Evolutionary conservation across 345 rosid species (phyloP), one percentile per base, ranked within the genome.

Genomic region (Clarkia xantiana): DNA sequence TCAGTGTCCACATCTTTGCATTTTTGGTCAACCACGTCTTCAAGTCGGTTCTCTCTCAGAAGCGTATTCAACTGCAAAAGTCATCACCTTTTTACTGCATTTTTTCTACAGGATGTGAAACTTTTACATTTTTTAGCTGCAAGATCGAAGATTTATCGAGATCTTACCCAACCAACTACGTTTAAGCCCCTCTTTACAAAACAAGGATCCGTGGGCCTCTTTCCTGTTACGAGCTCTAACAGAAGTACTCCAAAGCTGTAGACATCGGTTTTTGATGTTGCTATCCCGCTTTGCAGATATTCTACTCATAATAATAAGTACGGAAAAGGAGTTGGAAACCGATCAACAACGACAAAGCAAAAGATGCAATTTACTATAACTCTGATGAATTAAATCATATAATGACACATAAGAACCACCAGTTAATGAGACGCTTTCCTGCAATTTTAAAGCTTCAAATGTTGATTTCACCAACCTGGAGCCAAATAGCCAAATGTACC

Each of bases 401-500:
- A n/a, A n/a, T n/a, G n/a, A n/a, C n/a, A n/a, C n/a, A n/a, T n/a
- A n/a, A n/a, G n/a, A n/a, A n/a, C n/a, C n/a, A n/a, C n/a, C n/a
- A n/a, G n/a, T n/a, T n/a, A n/a, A n/a, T n/a, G n/a, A n/a, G n/a
- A n/a, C n/a, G n/a, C n/a, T n/a, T n/a, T n/a, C n/a, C n/a, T n/a
- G n/a, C n/a, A n/a, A n/a, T n/a, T n/a, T n/a, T n/a, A n/a, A n/a
- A n/a, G n/a, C n/a, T n/a, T n/a, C n/a, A n/a, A n/a, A 13, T 18
- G 20, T 11, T 48, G 36, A 3, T 29, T 29, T 20, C 46, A 34
- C 60, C n/a, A 47, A 86, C 97, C 95, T 58, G 97, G 97, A 38
- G 97, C 97, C 52, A 90, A 72, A 73, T 90, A 90, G 63, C 97
- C 97, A 55, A 86, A 86, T 51, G 95, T 86, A 69, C 97, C 97